Base-by-base conservation (phyloP, 2,329 filamentous ascomycete species). In the Colletotrichum sp. region DNA sequence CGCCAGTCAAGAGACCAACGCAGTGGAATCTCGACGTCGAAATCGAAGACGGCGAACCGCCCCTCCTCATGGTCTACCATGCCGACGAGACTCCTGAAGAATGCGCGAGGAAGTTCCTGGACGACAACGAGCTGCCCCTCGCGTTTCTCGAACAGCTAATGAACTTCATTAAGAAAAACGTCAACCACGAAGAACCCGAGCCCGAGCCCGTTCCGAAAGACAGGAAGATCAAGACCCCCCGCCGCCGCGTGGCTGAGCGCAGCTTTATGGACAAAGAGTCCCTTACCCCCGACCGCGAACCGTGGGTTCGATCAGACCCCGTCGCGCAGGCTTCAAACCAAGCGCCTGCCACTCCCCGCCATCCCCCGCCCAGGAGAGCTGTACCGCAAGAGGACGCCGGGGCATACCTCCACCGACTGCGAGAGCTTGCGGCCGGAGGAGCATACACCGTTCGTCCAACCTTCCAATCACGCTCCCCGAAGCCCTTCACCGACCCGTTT, bases 381-480 rank as follows among this genome's bases (percentile, higher is more conserved):
- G 39, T n/a, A 5, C 1, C 10, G 2, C 8, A 22, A 4, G n/a
- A 22, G 6, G 44, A 13, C 4, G n/a, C n/a, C 0, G n/a, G n/a
- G 44, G 44, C 44, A 12, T 26, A 59, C 15, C 55, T 59, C 4
- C 24, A 59, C 24, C 8, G 9, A 18, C 12, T 59, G 24, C n/a
- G 55, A 30, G 55, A 26, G 55, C 55, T 59, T 16, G 55, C 55
- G 15, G 55, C 22, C 13, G 55, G 24, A 26, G 55, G 55, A 28
- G 55, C 55, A 26, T 30, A 30, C 26, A 30, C 55, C 55, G 22
- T 59, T 2, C 16, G 55, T 22, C 24, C 26, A 24, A 15, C 55
- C 55, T 26, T 59, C 10, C 55, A 28, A 28, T 26, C 24, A 59
- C 44, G 44, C 4, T 22, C 44, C n/a, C n/a, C 44, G n/a, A 52